Conservation (phyloP, 2,329 filamentous ascomycete species). For the Colletotrichum sp. region DNA sequence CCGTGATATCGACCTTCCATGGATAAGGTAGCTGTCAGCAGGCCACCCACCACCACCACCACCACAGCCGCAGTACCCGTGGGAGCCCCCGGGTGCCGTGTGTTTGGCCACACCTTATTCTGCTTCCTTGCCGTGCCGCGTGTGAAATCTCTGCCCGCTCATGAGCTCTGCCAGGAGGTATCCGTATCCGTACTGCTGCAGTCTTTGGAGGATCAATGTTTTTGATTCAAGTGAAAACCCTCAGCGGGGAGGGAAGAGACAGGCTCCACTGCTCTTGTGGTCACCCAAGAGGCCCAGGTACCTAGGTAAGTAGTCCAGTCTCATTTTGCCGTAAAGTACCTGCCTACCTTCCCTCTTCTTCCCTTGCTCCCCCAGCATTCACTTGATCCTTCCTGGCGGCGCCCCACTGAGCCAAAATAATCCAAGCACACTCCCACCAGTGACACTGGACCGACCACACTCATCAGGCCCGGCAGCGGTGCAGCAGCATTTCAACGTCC, state of each 20-base stretch:
- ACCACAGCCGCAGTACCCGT: background rate
- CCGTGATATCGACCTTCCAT: background rate
- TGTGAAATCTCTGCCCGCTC: background rate
- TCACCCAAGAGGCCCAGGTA: background rate
- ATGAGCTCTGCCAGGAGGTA: background rate
- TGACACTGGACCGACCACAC: background rate
- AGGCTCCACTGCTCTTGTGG: background rate
- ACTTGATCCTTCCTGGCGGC: background rate
- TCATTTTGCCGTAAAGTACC: background rate
- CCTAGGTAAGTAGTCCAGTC: background rate
- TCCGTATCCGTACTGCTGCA: background rate
- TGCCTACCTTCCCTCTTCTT: background rate
- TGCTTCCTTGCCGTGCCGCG: background rate
- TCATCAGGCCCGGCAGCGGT: background rate
- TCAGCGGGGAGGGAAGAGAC: background rate
- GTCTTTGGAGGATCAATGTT: background rate
- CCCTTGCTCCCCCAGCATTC: slow-evolving; percentile 4
- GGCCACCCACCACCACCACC: background rate
- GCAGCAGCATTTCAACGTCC: background rate
- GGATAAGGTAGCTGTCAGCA: background rate
- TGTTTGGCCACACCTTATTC: background rate
- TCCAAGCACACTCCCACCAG: background rate
- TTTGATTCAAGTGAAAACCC: background rate
- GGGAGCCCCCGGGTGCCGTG: background rate
- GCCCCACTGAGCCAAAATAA: slow-evolving; percentile 14